Evolutionary conservation across 1,284 basidiomycete species (phyloP).

Genomic region (Irpex sp.): DNA sequence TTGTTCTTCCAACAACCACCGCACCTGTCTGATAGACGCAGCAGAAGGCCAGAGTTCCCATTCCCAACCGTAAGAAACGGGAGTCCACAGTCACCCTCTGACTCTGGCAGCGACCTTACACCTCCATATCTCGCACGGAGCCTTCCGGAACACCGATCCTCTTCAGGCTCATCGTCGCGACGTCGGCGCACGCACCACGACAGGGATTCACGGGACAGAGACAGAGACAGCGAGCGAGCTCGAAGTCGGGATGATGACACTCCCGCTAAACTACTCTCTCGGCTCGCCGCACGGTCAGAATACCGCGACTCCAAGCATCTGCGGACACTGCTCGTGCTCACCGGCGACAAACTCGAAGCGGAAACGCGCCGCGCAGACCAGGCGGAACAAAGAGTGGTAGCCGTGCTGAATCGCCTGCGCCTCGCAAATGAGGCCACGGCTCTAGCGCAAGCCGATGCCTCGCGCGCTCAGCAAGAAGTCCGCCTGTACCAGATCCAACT

Average conservation of each 20-base stretch:
- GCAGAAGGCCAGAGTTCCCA: conserved; percentile 5
- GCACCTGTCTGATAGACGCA: not conserved
- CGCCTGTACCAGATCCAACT: conserved; percentile 43
- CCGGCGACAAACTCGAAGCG: conserved; percentile 38
- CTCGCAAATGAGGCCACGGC: conserved; percentile 38
- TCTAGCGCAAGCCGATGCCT: conserved; percentile 36
- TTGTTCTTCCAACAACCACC: no score
- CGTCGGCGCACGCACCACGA: conserved; percentile 15
- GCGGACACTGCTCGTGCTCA: conserved; percentile 33
- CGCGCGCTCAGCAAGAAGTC: conserved; percentile 39
- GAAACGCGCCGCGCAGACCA: conserved; percentile 43
- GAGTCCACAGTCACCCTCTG: not conserved
- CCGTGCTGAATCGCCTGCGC: conserved; percentile 39
- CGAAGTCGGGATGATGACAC: conserved; percentile 8
- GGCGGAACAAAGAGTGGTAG: conserved; percentile 42
- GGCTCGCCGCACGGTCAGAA: conserved; percentile 32
- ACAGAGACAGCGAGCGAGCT: conserved; percentile 3
- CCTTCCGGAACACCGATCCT: conserved; percentile 18
- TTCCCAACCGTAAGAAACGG: conserved; percentile 2
- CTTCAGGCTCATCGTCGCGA: conserved; percentile 11
- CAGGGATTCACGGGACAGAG: conserved; percentile 14
- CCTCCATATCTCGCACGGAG: conserved; percentile 11
- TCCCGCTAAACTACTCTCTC: conserved; percentile 22
- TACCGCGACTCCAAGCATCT: conserved; percentile 35
- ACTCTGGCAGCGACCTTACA: conserved; percentile 8